Evolutionary conservation across 2,329 filamentous ascomycete genomes (phyloP).

Genomic region (Canariomyces notabilis): DNA sequence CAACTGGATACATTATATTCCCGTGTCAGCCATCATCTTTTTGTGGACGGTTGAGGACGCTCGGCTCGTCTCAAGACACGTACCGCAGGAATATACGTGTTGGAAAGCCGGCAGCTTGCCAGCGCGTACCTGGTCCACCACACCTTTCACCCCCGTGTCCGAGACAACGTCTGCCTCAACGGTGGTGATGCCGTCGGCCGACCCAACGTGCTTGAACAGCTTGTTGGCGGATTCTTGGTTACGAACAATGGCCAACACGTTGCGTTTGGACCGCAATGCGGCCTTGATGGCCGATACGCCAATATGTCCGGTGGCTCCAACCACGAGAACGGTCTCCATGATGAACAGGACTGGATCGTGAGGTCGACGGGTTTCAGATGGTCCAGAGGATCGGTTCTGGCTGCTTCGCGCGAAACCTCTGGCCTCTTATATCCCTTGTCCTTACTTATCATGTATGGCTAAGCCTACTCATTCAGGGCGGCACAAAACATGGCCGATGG

Average conservation of each 20-base stretch:
- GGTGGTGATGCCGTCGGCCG: conserved; percentile 28
- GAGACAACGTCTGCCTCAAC: conserved; percentile 32
- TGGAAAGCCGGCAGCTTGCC: conserved; percentile 36
- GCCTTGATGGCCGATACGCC: conserved; percentile 31
- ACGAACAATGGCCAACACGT: conserved; percentile 35
- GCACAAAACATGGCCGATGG: no score
- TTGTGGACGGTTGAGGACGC: conserved; percentile 2
- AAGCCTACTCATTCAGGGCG: no score
- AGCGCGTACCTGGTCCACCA: conserved; percentile 32
- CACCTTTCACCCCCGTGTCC: conserved; percentile 28
- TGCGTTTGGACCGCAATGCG: conserved; percentile 27
- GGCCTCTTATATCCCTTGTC: no score
- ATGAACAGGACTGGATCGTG: no score
- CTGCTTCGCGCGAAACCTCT: no score
- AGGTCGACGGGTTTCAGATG: no score
- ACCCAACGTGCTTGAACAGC: conserved; percentile 29
- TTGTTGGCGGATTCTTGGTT: conserved; percentile 33
- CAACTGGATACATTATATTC: conserved; percentile 23
- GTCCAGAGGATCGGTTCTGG: no score
- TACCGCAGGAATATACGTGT: conserved; percentile 34
- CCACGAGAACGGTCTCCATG: no score
- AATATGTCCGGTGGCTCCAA: conserved; percentile 37
- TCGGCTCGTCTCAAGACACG: background rate
- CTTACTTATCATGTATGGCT: no score
- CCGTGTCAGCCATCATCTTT: background rate